Evolutionary conservation across 768 basidiomycete species (phyloP), one percentile per base, ranked within the genome.

Genomic region (Cubamyces sp.): DNA sequence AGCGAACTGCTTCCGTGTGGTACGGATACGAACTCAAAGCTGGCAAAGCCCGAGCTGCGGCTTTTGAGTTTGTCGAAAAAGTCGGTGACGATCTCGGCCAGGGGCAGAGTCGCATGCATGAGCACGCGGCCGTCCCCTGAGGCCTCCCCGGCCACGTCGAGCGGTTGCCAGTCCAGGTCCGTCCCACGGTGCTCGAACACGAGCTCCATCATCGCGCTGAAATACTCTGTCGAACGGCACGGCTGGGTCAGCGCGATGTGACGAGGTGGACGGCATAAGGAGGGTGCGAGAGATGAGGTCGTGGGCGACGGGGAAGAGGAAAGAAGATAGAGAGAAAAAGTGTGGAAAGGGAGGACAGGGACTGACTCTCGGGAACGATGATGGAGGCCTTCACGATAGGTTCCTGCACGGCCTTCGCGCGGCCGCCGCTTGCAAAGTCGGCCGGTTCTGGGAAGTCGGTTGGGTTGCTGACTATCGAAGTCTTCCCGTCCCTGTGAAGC

Each of bases 21-120:
- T 3, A 39, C 43, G 60, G 28, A 4, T 12, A 81, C 88, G 68
- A 64, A 94, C 91, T 95, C 94, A 72, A 96, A 96, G 71, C 91
- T 93, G 18, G 92, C 92, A 71, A 91, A 95, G 9, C 93, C 95
- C 12, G 90, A 94, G 70, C 91, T 92, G 54, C 94, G 84, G 70
- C 93, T 90, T 76, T 99, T 99, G 57, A 99, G 82, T 70, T 91
- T 87, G 73, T 96, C 92, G 73, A 97, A 98, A 74, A 99, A 98
- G 74, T 94, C 87, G 2, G 92, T 93, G 3, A 98, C 94, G 57
- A 98, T 92, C 74, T 96, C 94, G 69, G 88, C 89, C 65, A 98
- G 77, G 21, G 96, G 96, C n/a, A 98, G 71, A 2, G 79, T 82
- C 69, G 92, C 96, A 14, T 85, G 90, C 65, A 98, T 75, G 55